Conservation (phyloP, 257 asterid genomes). For the Scutellaria galericulata region DNA sequence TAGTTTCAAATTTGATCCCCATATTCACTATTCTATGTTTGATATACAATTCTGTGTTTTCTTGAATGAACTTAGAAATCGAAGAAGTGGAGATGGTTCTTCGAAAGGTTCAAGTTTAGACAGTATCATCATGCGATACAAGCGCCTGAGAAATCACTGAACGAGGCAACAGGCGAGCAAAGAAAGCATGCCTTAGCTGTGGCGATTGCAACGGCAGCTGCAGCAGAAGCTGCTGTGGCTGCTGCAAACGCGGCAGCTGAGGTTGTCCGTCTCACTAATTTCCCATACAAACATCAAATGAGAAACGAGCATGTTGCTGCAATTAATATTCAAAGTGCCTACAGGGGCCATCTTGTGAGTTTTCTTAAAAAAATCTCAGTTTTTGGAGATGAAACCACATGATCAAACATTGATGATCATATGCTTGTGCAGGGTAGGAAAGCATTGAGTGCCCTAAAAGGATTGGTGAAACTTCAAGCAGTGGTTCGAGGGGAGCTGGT, state of each 20-base stretch:
- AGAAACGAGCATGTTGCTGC: slow-evolving; percentile 46
- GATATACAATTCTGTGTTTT: not conserved
- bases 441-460: slow-evolving; percentile 80
- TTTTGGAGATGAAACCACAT: not conserved
- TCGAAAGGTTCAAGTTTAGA: slow-evolving; percentile 52
- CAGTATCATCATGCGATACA: slow-evolving; percentile 60
- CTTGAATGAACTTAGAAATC: slow-evolving; percentile 47
- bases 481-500: slow-evolving; percentile 77
- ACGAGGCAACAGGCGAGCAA: slow-evolving; percentile 72
- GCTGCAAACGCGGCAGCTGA: slow-evolving; percentile 94
- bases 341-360: slow-evolving; percentile 79
- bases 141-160: slow-evolving; percentile 52
- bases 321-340: slow-evolving; percentile 67
- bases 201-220: slow-evolving; percentile 83
- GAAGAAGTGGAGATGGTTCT: slow-evolving; percentile 64
- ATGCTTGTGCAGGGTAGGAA: slow-evolving; percentile 61
- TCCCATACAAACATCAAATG: slow-evolving; percentile 41
- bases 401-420: not conserved
- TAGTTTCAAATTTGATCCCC: not conserved
- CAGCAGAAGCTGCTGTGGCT: slow-evolving; percentile 90
- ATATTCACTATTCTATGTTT: not conserved
- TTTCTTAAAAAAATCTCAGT: not conserved
- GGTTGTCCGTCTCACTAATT: slow-evolving; percentile 71
- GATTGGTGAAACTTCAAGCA: slow-evolving; percentile 85
- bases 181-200: slow-evolving; percentile 71